Evolutionary conservation across 108 stramenopile species (phyloP), one percentile per base, ranked within the genome.

Genomic region (Schizochytrium sp.): DNA sequence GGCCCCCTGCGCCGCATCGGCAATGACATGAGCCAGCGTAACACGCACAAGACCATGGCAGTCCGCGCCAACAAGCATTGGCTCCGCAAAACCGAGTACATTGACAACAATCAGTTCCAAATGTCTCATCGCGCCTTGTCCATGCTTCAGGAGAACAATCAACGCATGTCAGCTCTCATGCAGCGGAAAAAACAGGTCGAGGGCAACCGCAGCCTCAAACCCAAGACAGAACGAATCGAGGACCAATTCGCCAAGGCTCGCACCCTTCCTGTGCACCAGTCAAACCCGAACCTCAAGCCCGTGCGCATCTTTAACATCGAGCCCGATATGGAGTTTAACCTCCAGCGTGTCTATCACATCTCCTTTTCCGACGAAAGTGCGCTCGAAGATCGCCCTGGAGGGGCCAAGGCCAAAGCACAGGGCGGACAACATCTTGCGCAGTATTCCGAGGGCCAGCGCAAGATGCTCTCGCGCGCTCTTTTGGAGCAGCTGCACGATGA

Each of bases 41-140:
- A 83, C 51, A 47, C 48, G 19, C 51, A 83, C 45, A 53, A 83
- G 48, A 45, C 76, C 23, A 53, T 53, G 48, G 51, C 45, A 16
- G 51, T 83, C 51, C 76, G 76, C 25, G 76, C 45, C 48, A 53
- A 53, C 51, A 83, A 83, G 76, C 76, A 83, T 23, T 83, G 76
- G 76, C 76, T 83, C 23, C 76, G 76, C 51, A 83, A 83, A 23
- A 83, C 76, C 76, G 76, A 83, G 51, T 83, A 83, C 76, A 47
- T 83, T 47, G 76, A 83, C 76, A 83, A 83, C 51, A 83, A 83
- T 28, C 76, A 83, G 18, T 83, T 83, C 28, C 48, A 53, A 12
- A 53, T 28, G n/a, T 53, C 76, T 43, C 76, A 83, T 45, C 45
- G 51, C 51, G 45, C 19, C 76, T 0, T 53, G n/a, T 53, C 76